Conservation (phyloP, 169 alveolate genomes). For the Cyclospora cayetanensis region DNA sequence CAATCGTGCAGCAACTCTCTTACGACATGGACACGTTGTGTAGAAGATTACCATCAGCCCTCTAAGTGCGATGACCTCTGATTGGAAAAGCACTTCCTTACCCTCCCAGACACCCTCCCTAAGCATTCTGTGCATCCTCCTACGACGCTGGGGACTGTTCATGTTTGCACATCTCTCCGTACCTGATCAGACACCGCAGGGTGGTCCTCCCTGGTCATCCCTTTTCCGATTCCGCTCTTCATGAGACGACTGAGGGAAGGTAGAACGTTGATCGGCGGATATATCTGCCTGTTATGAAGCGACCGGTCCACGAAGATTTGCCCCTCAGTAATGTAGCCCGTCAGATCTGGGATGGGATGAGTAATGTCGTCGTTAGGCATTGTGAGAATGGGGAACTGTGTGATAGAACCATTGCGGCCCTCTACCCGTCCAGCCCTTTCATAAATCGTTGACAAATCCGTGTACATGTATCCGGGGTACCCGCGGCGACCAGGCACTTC, state of each 20-base stretch:
- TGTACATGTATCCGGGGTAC: conserved; percentile 99
- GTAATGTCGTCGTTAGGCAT: conserved; percentile 99
- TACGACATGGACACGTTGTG: too few species aligned
- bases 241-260: conserved; percentile 99
- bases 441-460: conserved; percentile 98
- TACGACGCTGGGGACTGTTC: too few species aligned
- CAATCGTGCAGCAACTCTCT: too few species aligned
- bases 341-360: conserved; percentile 95
- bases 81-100: too few species aligned
- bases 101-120: too few species aligned
- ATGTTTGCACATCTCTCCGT: too few species aligned
- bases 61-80: too few species aligned
- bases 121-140: too few species aligned
- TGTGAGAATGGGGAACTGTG: conserved; percentile 99
- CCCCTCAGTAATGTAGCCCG: conserved; percentile 94
- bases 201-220: conserved; percentile 99
- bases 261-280: conserved; percentile 91
- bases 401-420: conserved; percentile 97
- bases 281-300: conserved; percentile 97
- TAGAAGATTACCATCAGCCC: too few species aligned
- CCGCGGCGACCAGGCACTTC: conserved; percentile 99
- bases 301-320: conserved; percentile 99
- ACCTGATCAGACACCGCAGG: conserved; percentile 98
- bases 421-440: conserved; percentile 99
- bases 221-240: conserved; percentile 99